Evolutionary conservation across 306 rosid species (phyloP), one percentile per base, ranked within the genome.

Genomic region (Mimosa pudica): DNA sequence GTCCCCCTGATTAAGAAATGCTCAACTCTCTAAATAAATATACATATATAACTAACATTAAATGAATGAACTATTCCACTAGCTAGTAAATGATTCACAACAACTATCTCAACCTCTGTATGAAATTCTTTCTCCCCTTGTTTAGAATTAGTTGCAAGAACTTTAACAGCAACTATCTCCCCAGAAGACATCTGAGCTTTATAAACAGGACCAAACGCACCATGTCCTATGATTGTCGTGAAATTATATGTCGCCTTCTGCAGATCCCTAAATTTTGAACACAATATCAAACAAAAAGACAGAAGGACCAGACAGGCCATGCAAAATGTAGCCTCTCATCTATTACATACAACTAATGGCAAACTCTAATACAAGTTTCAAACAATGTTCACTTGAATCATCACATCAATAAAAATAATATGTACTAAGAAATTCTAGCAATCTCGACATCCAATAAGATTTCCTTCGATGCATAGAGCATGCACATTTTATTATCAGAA

Each of bases 121-220:
- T 96, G 99, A 79, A 93, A 96, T 89, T 96, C 99, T 80, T 88
- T 96, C 83, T 91, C 99, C 80, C 99, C 99, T 87, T 96, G 99
- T 88, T 89, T 96, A 78, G 99, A 96, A 89, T 96, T 86, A 64
- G 92, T 90, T 52, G 97, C 99, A 76, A 96, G 99, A 74, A 96
- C 96, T 86, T 96, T 96, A 63, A 96, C 97, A 14, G 99, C 99
- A 76, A 96, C 93, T 17, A 87, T 90, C 81, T 93, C 99, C 2
- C 98, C 98, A 2, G 96, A 89, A 45, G 87, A 86, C 99, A 96
- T 93, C 82, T 93, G 98, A 86, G 99, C 99, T 86, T 80, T 96
- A 85, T 93, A 96, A 83, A 96, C 99, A 79, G 94, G 98, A 82
- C 99, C 99, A 79, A 96, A 96, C 10, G 99, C 98, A 52, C 99